Conservation (phyloP, 306 rosid genomes). For the Castanospermum australe region DNA sequence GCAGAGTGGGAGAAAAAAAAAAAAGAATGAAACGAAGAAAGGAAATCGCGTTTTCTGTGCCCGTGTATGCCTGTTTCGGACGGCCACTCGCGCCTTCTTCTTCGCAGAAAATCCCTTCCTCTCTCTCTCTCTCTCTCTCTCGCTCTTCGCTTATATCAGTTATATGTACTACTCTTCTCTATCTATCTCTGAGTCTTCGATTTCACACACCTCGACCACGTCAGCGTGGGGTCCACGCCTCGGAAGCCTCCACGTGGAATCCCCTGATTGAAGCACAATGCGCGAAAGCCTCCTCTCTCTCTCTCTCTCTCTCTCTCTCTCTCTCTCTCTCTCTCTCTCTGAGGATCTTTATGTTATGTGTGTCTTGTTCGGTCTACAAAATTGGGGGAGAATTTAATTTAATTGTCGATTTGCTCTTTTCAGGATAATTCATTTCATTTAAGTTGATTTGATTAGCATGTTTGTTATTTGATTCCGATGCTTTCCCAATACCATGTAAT, state of each 20-base stretch:
- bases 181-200: slow-evolving; percentile 16
- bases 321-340: background rate
- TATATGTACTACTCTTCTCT: no score
- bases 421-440: background rate
- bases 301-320: slow-evolving; percentile 8
- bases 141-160: background rate
- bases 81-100: slow-evolving; percentile 27
- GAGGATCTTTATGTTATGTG: background rate
- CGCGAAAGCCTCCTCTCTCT: slow-evolving; percentile 63
- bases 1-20: background rate
- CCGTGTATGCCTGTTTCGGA: slow-evolving; percentile 4
- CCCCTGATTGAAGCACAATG: slow-evolving; percentile 42
- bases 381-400: background rate
- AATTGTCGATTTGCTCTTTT: background rate
- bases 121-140: slow-evolving; percentile 17
- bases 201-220: slow-evolving; percentile 40
- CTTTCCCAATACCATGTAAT: background rate
- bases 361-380: slow-evolving; percentile 10
- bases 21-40: no score
- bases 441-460: background rate
- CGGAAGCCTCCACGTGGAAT: slow-evolving; percentile 57
- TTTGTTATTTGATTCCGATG: background rate
- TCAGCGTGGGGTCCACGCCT: slow-evolving; percentile 71
- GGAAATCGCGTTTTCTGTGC: slow-evolving; percentile 1
- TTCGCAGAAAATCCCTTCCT: background rate